Percentiles rank a stretch among this genome's conserved stretches.
Conservation (phyloP, 148 eudicot genomes). For the Diospyros lotus region DNA sequence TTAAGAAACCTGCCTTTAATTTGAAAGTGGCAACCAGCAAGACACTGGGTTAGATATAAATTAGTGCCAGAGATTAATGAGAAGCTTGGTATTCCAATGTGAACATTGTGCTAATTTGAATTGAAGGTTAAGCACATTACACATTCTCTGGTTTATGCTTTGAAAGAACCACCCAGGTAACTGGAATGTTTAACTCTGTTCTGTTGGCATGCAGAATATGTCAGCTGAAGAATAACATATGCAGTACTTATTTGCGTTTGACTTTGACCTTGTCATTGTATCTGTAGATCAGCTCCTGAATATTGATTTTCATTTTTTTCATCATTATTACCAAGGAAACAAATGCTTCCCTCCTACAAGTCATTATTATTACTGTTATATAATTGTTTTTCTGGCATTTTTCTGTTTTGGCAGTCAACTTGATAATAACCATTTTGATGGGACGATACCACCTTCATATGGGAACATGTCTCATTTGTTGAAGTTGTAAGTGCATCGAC, state of each 20-base stretch:
- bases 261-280: no score
- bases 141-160: not conserved
- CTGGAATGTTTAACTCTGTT: not conserved
- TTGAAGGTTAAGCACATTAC: not conserved
- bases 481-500: constrained; percentile 54
- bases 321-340: not conserved
- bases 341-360: not conserved
- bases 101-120: not conserved
- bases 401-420: constrained; percentile 55
- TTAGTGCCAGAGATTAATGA: not conserved
- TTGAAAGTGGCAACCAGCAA: no score
- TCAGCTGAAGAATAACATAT: not conserved
- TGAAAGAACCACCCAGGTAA: not conserved
- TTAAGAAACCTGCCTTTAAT: not conserved
- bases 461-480: constrained; percentile 55
- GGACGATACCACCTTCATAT: constrained; percentile 55
- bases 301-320: not conserved
- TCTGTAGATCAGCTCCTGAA: constrained; percentile 1
- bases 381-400: not conserved
- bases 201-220: not conserved
- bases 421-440: constrained; percentile 68
- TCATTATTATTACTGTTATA: not conserved
- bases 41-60: not conserved
- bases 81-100: not conserved
- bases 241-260: not conserved